Evolutionary conservation across 768 basidiomycete genomes (phyloP), one percentile per base, ranked within the genome.

Genomic region (Mycena metata): DNA sequence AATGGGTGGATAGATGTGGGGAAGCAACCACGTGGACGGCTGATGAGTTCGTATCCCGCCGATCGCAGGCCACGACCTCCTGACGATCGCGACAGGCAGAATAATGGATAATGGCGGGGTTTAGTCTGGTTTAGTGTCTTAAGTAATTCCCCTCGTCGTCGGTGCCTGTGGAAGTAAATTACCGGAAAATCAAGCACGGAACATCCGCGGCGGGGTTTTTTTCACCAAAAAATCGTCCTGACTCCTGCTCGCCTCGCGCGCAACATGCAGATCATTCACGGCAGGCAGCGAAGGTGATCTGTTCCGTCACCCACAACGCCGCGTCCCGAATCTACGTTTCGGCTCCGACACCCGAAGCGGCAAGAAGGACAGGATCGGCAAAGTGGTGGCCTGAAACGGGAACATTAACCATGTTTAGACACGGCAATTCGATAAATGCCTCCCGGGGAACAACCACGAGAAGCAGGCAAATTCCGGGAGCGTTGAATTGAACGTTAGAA

Each of bases 301-400:
- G 17, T 30, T 24, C 21, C 24, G 13, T 49, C 13, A 17, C 21
- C 13, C 19, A 13, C 17, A 30, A 6, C 30, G 6, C 23, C 33
- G 30, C 52, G 45, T 24, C 6, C 50, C 42, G 23, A 24, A 11
- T 17, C 60, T 36, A 23, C 9, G 36, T 7, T 8, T 39, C 39
- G 39, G 39, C 39, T 39, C 39, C 39, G 39, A 5, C 21, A 16
- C 3, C 59, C 47, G 41, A 60, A n/a, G n/a, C 30, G 35, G 59
- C 13, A 12, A 51, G 54, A 59, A 36, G 39, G 16, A 57, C 46
- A 15, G 63, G 63, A 64, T 65, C 56, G 64, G 64, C 64, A 65
- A 47, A 33, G 56, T 43, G 47, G 57, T 65, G 64, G 45, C 30
- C 39, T 24, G 24, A 41, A 42, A 6, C 23, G 42, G 9, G 17